Evolutionary conservation across 169 alveolate species (phyloP), one percentile per base, ranked within the genome.

Genomic region (Amoebophrya sp.): DNA sequence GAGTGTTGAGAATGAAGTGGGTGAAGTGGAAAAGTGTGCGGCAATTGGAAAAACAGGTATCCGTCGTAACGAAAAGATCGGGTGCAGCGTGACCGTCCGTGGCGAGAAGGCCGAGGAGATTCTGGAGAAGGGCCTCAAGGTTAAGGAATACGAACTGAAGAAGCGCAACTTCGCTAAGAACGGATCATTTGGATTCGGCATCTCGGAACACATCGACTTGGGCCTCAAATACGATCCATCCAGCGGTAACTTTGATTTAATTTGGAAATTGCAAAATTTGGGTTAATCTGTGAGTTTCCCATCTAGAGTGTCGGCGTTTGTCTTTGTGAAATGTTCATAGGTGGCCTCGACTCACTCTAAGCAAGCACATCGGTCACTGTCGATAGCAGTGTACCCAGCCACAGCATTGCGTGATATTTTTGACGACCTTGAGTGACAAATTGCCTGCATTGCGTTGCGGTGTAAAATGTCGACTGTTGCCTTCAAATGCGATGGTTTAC

Each of bases 131-230:
- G 99, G 99, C 77, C 97, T 99, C 93, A 99, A 98, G 97, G 99
- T 98, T 89, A 99, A 98, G 96, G 99, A 99, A 95, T 98, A 98
- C 96, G 99, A 98, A 96, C 97, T 98, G 89, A 97, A 97, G 94
- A 97, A 96, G 96, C 96, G 96, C 92, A 98, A 98, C 95, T 99
- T 99, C 96, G 97, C 99, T 29, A 96, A 97, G 77, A 97, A 99
- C 91, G 99, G 99, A 89, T 98, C 98, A 97, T 99, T 99, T 94
- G 99, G 99, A 0, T 99, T 99, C 94, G 99, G 99, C 91, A 98
- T 99, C 94, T 98, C 98, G 94, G 99, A 98, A 94, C 99, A 99
- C 95, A 99, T 99, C 92, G 99, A 98, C 94, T 94, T 99, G 77
- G 99, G 99, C 38, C 96, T 99, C 89, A 99, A 99, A 95, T 99